Conservation (phyloP, 768 basidiomycete species). For the Podaxis sp. region DNA sequence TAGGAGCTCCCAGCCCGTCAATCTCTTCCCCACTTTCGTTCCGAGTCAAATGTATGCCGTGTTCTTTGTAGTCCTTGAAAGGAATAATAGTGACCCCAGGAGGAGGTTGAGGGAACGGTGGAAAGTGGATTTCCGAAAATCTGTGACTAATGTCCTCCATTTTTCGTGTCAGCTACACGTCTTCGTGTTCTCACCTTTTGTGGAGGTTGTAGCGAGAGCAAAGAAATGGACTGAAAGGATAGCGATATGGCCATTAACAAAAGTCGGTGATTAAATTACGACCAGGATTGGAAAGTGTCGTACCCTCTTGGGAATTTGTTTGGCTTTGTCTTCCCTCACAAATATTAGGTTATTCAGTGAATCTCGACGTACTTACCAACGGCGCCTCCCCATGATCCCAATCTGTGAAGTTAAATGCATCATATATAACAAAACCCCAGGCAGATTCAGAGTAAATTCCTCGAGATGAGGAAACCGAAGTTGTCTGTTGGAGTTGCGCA, state of each 20-base stretch:
- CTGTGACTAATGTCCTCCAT: neutral
- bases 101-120: neutral
- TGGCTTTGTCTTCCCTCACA: too few relatives aligned
- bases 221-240: neutral
- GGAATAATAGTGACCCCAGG: neutral
- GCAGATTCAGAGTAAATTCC: too few relatives aligned
- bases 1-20: constrained; percentile 7
- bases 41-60: neutral
- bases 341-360: too few relatives aligned
- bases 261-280: neutral
- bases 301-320: neutral
- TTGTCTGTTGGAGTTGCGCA: neutral
- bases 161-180: neutral
- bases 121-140: neutral
- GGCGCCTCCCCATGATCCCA: too few relatives aligned
- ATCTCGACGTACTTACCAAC: too few relatives aligned
- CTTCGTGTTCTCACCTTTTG: neutral
- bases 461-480: too few relatives aligned
- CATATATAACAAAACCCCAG: too few relatives aligned
- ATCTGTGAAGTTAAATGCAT: too few relatives aligned
- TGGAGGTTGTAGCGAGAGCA: neutral
- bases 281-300: neutral
- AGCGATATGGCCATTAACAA: neutral
- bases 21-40: neutral
- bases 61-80: constrained; percentile 8